Percentiles rank a stretch among this genome's conserved stretches.
Evolutionary conservation across 106 monocot genomes (phyloP).

Genomic region (Platanthera zijinensis): DNA sequence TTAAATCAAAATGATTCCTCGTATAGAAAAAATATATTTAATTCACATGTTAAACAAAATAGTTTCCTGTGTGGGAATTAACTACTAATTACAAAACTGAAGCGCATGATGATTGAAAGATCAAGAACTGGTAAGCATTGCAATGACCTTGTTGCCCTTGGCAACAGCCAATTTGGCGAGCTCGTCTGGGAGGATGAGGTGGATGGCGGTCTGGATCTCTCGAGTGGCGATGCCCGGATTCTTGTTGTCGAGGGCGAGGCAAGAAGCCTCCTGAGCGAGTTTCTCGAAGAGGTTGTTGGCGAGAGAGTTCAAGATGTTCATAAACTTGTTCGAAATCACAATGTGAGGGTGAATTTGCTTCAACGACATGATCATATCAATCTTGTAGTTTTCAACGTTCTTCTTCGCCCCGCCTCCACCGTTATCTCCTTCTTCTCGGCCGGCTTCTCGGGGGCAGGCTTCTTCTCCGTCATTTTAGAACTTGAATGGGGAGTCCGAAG

Average conservation of each 20-base stretch:
- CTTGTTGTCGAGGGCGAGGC: conserved; percentile 67
- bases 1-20: no score
- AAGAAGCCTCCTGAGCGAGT: no score
- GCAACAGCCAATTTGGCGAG: conserved; percentile 58
- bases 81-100: no score
- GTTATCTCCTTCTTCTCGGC: conserved; percentile 11
- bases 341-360: conserved; percentile 94
- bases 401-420: conserved; percentile 34
- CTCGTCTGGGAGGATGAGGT: conserved; percentile 69
- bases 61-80: no score
- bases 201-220: conserved; percentile 72
- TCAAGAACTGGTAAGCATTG: conserved; percentile 30
- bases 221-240: conserved; percentile 67
- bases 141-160: conserved; percentile 33
- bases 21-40: no score
- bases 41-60: no score
- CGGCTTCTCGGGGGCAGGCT: conserved; percentile 39
- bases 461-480: no score
- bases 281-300: no score
- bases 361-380: conserved; percentile 92
- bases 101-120: no score
- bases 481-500: no score
- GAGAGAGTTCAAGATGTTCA: no score
- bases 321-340: no score
- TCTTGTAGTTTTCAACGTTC: conserved; percentile 75